Percentiles rank a stretch among this genome's conserved stretches.
phyloP scores from a whole-genome alignment of 2,329 filamentous ascomycete genomes.

The Stachybotrys chlorohalonatus region DNA sequence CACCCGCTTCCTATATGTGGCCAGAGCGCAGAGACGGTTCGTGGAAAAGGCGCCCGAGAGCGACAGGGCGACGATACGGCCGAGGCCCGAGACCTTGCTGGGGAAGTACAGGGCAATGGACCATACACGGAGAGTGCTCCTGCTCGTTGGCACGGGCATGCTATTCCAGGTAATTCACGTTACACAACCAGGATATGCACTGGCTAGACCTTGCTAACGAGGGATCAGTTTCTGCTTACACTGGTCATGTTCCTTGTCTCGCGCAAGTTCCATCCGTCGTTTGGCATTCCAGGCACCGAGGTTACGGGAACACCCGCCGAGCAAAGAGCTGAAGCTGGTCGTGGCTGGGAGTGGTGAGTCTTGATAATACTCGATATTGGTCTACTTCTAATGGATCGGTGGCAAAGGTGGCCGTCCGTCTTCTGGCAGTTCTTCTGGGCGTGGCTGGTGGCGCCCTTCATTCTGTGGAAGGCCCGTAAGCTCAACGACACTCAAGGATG shows the following conservation, averaged over 20 bases:
- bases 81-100: slow-evolving; percentile 9
- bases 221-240: slow-evolving; percentile 43
- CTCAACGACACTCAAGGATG: slow-evolving; percentile 59
- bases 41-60: slow-evolving; percentile 1
- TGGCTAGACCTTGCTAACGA: not conserved
- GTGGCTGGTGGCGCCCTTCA: slow-evolving; percentile 50
- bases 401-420: slow-evolving; percentile 49
- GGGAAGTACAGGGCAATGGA: slow-evolving; percentile 23
- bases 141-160: slow-evolving; percentile 45
- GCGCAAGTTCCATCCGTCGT: slow-evolving; percentile 54
- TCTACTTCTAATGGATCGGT: not conserved
- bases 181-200: not conserved
- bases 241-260: slow-evolving; percentile 54
- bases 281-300: slow-evolving; percentile 53
- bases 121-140: slow-evolving; percentile 34
- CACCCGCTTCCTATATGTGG: slow-evolving; percentile 48
- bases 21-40: slow-evolving; percentile 35
- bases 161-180: slow-evolving; percentile 35
- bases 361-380: not conserved
- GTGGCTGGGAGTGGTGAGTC: slow-evolving; percentile 57
- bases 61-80: not conserved
- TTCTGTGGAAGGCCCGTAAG: slow-evolving; percentile 51
- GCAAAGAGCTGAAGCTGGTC: slow-evolving; percentile 31
- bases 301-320: slow-evolving; percentile 46
- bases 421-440: slow-evolving; percentile 58